A percentile compares a stretch with the other conserved stretches of the same genome.
These are phyloP conservation scores for Vicia sativa DNA, from an alignment of 306 rosid genomes.

Conservation along the genomic window DNA sequence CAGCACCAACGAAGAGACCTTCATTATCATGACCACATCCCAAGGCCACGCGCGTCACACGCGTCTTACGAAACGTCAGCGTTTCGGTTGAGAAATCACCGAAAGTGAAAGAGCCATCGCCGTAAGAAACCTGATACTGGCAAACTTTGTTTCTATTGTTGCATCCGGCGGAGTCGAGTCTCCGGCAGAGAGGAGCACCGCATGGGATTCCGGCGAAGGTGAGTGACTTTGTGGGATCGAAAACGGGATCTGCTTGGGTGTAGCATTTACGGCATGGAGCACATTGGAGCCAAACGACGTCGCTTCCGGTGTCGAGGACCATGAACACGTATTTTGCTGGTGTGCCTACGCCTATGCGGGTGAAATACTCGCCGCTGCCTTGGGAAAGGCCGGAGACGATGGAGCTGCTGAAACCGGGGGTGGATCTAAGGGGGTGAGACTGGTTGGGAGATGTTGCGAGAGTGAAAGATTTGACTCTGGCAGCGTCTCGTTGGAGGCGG, in stretches of 20 bases:
- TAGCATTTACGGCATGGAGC: constrained; percentile 85
- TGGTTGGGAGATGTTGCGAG: constrained; percentile 34
- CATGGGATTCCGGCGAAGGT: constrained; percentile 63
- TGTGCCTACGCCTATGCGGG: constrained; percentile 85
- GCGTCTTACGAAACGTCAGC: constrained; percentile 68
- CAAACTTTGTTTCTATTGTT: constrained; percentile 50
- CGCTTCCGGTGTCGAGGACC: constrained; percentile 94
- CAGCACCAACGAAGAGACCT: constrained; percentile 90
- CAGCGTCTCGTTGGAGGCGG: constrained; percentile 68
- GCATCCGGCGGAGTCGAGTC: constrained; percentile 68
- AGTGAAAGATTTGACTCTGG: constrained; percentile 50
- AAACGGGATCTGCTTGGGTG: constrained; percentile 74
- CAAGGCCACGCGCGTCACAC: constrained; percentile 68
- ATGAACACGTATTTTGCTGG: constrained; percentile 75
- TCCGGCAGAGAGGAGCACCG: constrained; percentile 66
- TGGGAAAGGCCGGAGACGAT: constrained; percentile 76
- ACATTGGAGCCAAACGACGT: constrained; percentile 91
- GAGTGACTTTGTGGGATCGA: constrained; percentile 67
- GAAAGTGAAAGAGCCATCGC: constrained; percentile 81
- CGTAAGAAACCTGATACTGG: constrained; percentile 86
- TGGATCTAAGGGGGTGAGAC: constrained; percentile 4
- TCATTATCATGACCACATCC: constrained; percentile 93
- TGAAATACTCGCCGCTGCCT: constrained; percentile 97
- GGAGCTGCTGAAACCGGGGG: constrained; percentile 71
- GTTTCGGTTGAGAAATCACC: constrained; percentile 92